Evolutionary conservation across 495 filamentous ascomycete genomes (phyloP), one percentile per base, ranked within the genome.

Genomic region (Daldinia decipiens): DNA sequence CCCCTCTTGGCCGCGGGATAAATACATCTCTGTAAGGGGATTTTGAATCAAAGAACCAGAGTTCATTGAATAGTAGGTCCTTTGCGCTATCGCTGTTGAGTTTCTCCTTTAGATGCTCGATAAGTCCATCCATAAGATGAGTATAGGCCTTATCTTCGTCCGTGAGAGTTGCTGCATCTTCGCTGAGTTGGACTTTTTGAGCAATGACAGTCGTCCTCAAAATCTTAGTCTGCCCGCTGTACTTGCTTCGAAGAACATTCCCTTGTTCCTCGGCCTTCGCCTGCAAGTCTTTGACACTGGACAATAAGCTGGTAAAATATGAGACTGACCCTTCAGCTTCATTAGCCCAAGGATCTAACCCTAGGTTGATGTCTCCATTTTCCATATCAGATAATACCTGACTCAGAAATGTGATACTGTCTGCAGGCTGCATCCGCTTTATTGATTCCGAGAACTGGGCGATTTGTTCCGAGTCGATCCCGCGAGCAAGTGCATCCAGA

Each of bases 131-230:
- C 11, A 97, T 83, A 5, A 96, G 77, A n/a, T 84, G 78, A 15
- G 93, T 93, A 78, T 95, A 98, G 8, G 86, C 85, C 43, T 87
- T 82, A 71, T 95, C 93, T 62, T 91, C 82, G n/a, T 90, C 81
- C 0, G 92, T 90, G 11, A 98, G 80, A 24, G 86, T 83, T 1
- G 92, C 87, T 66, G 91, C 92, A 71, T 93, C 90, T 70, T 91
- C 92, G 78, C 90, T 95, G 50, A 99, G 83, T 73, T 92, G 90
- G 7, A 98, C 91, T 68, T 91, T 93, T 73, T 97, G 92, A 53
- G 92, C 91, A 24, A 97, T 87, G 17, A 97, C 89, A 0, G 94
- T 97, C 2, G 93, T 93, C 63, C 92, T 88, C 5, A 96, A 80
- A 27, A 90, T 86, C 45, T 89, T 87, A 79, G 88, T 89, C 36